Percentiles rank a stretch among this genome's conserved stretches.
Evolutionary conservation across 2,329 filamentous ascomycete species (phyloP).

Genomic region (Aspergillus melleus): DNA sequence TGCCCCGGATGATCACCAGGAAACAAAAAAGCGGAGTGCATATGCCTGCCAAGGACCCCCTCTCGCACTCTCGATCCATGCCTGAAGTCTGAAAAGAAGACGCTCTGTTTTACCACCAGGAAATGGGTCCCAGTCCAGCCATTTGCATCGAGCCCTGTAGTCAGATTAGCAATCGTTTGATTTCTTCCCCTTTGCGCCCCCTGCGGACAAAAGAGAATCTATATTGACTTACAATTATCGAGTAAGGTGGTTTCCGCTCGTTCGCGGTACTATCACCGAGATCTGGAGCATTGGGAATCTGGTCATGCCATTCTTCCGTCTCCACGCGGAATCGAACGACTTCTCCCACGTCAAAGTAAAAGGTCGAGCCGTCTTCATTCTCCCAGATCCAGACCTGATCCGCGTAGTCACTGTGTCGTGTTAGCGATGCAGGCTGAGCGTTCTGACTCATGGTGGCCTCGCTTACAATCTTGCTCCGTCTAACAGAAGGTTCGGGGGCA

Average conservation of each 20-base stretch:
- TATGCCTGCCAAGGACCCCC: not conserved
- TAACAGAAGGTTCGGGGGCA: slow-evolving; percentile 72
- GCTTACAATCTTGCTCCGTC: slow-evolving; percentile 74
- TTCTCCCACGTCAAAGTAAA: slow-evolving; percentile 90
- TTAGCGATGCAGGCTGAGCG: slow-evolving; percentile 18
- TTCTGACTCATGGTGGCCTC: not conserved
- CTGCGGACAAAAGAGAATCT: not conserved
- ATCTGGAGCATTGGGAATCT: slow-evolving; percentile 71
- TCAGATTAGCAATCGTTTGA: slow-evolving; percentile 11
- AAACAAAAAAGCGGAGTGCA: not conserved
- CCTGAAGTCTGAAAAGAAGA: not conserved
- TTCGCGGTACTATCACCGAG: slow-evolving; percentile 59
- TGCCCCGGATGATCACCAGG: no score
- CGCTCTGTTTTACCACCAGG: slow-evolving; percentile 43
- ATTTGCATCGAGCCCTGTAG: slow-evolving; percentile 48
- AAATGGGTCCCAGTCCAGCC: slow-evolving; percentile 45
- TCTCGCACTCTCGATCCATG: not conserved
- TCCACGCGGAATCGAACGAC: slow-evolving; percentile 83
- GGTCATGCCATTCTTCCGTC: slow-evolving; percentile 87
- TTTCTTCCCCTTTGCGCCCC: no score
- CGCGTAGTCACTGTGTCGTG: slow-evolving; percentile 60
- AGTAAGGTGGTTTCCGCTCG: slow-evolving; percentile 60
- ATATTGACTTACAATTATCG: slow-evolving; percentile 40
- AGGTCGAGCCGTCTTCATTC: slow-evolving; percentile 66
- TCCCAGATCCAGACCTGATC: slow-evolving; percentile 86